Conservation (phyloP, 345 rosid genomes). For the Syzygium oleosum region DNA sequence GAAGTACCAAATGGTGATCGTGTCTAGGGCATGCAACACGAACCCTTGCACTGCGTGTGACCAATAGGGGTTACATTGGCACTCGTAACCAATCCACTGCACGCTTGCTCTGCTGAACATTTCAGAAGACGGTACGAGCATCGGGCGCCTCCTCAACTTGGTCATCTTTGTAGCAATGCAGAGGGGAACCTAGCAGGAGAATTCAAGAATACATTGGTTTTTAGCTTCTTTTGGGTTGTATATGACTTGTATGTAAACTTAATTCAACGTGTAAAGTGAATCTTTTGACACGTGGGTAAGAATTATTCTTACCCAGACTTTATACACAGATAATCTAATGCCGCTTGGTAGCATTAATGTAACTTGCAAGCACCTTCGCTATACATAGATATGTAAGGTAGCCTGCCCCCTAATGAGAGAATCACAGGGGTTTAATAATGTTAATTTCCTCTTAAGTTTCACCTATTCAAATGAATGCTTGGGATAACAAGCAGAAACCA, state of each 20-base stretch:
- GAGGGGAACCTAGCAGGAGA: constrained; percentile 18
- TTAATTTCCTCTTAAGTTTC: too few relatives aligned
- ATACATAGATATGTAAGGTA: too few relatives aligned
- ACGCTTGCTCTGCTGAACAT: constrained; percentile 25
- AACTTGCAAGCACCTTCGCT: neutral
- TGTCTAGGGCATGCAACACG: neutral
- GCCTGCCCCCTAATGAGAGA: too few relatives aligned
- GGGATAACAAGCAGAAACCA: too few relatives aligned
- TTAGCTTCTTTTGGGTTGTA: neutral
- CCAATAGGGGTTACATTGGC: constrained; percentile 26
- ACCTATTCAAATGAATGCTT: too few relatives aligned
- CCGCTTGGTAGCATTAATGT: neutral
- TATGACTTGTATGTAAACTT: neutral
- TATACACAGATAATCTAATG: neutral
- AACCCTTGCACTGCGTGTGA: neutral
- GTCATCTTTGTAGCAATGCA: constrained; percentile 36
- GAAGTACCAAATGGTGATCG: neutral
- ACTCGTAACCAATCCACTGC: constrained; percentile 30
- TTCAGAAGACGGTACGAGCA: constrained; percentile 20
- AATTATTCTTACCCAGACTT: too few relatives aligned
- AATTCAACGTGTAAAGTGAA: neutral
- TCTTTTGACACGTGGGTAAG: neutral
- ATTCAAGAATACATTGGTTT: neutral
- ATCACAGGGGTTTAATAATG: too few relatives aligned
- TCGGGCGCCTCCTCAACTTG: neutral